Base-by-base conservation (phyloP, 2,329 filamentous ascomycete genomes). In the Pyrenophora teres region DNA sequence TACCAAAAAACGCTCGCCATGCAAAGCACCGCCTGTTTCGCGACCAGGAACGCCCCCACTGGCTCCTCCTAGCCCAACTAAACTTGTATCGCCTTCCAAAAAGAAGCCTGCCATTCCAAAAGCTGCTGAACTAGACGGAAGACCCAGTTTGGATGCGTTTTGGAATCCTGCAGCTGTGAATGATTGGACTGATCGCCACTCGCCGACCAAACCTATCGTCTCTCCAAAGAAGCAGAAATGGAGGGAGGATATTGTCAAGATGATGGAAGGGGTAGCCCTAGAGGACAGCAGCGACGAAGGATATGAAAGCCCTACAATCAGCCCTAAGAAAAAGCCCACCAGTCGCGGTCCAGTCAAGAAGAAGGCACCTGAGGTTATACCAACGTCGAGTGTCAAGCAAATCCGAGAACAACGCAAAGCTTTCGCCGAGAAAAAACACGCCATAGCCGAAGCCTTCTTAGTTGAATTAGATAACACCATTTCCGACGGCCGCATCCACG, bases 391-490 rank as follows among this genome's bases (percentile, higher is more conserved):
- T 2, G 50, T 62, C 4, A 59, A 67, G 41, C 52, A 65, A n/a
- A 23, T 68, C 25, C 64, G 66, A 15, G 60, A 68, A 18, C 65
- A 70, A 52, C 60, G 67, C 27, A 88, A 84, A 68, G 75, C 76
- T 0, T 93, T 92, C 67, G 81, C 86, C 10, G 71, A 77, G 7
- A 71, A 68, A 8, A 92, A 90, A 69, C 79, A 87, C 43, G 74
- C 78, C 1, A 66, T 91, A 0, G 89, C 89, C 0, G 77, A 80
- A 39, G 61, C 70, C 0, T 93, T 93, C 67, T 76, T 94, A 1
- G 46, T 57, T 0, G 86, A 90, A 59, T 83, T 94, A n/a, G 90
- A 94, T 69, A 62, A 68, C 0, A 78, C 75, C 33, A 83, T 93
- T 60, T 86, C 87, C 0, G 62, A 78, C 2, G 85, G 87, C 7